phyloP scores from a whole-genome alignment of 2,329 filamentous ascomycete genomes.

The Aspergillus aculeatus region DNA sequence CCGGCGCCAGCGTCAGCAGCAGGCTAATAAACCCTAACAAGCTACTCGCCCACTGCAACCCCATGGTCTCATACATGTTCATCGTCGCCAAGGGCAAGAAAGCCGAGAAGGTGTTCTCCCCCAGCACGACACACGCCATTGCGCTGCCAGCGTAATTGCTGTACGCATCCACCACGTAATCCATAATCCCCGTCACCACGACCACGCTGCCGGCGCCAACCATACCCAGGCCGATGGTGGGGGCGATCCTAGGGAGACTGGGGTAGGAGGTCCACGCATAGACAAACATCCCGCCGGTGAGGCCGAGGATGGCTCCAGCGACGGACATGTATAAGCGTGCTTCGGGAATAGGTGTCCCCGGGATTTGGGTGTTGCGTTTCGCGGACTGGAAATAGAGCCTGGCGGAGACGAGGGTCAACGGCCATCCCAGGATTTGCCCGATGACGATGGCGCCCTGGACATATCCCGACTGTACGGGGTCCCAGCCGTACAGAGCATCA shows the following conservation, averaged over 20 bases:
- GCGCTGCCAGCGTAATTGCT: constrained; percentile 51
- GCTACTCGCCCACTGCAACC: constrained; percentile 42
- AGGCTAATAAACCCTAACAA: constrained; percentile 42
- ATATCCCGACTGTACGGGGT: constrained; percentile 34
- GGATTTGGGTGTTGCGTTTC: constrained; percentile 39
- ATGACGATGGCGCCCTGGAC: constrained; percentile 44
- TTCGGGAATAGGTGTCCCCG: constrained; percentile 45
- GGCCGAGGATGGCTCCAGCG: constrained; percentile 33
- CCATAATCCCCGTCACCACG: constrained; percentile 49
- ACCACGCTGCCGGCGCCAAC: constrained; percentile 44
- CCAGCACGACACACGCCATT: constrained; percentile 46
- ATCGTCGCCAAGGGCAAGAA: constrained; percentile 45
- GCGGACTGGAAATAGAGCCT: constrained; percentile 30
- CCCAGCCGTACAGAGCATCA: constrained; percentile 31
- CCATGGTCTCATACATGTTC: constrained; percentile 37
- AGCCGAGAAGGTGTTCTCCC: constrained; percentile 45
- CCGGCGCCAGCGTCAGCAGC: constrained; percentile 34
- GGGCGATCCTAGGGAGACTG: constrained; percentile 37
- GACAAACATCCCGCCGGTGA: constrained; percentile 37
- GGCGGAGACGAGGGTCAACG: constrained; percentile 26
- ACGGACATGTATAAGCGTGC: constrained; percentile 45
- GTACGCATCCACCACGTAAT: constrained; percentile 53
- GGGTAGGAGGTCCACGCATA: constrained; percentile 39
- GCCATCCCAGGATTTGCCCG: constrained; percentile 42
- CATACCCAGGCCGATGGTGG: constrained; percentile 34